Conservation (phyloP, 2,329 filamentous ascomycete genomes). For the Monosporascus sp. region DNA sequence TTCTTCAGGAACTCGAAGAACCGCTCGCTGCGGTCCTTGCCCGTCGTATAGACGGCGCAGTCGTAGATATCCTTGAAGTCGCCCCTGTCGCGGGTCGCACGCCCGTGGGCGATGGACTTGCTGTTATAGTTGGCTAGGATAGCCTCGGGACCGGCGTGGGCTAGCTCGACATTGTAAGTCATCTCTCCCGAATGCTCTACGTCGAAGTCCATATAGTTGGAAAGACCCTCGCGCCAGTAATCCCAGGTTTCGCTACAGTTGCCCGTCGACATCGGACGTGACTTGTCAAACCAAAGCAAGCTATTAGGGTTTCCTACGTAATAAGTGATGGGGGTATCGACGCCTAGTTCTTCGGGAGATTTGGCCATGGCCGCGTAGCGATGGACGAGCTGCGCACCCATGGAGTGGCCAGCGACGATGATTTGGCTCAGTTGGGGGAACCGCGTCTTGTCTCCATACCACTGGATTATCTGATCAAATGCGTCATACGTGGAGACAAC, state of each 20-base stretch:
- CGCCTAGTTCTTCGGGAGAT: not conserved
- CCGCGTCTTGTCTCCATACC: slow-evolving; percentile 3
- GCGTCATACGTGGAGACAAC: slow-evolving; percentile 4
- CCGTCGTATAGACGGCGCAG: slow-evolving; percentile 5
- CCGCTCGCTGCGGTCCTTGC: slow-evolving; percentile 6
- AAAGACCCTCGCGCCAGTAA: slow-evolving; percentile 6
- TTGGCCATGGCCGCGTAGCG: slow-evolving; percentile 8
- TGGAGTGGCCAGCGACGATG: slow-evolving; percentile 7
- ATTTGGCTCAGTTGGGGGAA: slow-evolving; percentile 10
- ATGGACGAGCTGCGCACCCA: slow-evolving; percentile 6
- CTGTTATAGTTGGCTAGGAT: slow-evolving; percentile 4
- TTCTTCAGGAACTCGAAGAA: slow-evolving; percentile 7
- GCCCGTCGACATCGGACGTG: slow-evolving; percentile 1
- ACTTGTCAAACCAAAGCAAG: slow-evolving; percentile 3
- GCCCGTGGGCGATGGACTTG: slow-evolving; percentile 5
- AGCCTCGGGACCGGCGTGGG: slow-evolving; percentile 3
- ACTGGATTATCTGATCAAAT: slow-evolving; percentile 8
- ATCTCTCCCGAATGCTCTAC: slow-evolving; percentile 1
- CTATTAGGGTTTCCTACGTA: slow-evolving; percentile 9
- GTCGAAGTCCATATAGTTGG: slow-evolving; percentile 4
- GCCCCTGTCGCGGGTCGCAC: slow-evolving; percentile 4
- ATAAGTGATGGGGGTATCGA: slow-evolving; percentile 4
- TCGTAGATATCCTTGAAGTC: slow-evolving; percentile 2
- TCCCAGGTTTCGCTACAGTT: slow-evolving; percentile 3
- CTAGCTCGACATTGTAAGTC: slow-evolving; percentile 5